These are phyloP conservation scores for Podospora pseudopauciseta DNA, from an alignment of 495 filamentous ascomycete species.

Conservation along the genomic window DNA sequence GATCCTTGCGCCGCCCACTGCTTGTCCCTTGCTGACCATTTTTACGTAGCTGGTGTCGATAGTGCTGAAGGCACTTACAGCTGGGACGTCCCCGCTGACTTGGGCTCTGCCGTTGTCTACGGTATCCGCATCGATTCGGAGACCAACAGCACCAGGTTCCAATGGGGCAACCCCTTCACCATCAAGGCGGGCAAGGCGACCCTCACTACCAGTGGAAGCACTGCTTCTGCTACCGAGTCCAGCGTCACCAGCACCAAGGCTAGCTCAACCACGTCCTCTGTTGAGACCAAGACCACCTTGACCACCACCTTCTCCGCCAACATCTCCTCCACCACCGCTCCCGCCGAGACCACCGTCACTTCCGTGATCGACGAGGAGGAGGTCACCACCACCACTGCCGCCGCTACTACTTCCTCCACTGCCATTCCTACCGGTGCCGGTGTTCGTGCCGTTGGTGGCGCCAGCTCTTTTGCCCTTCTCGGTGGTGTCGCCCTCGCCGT, in stretches of 20 bases:
- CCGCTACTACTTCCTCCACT: constrained; percentile 13
- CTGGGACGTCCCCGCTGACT: constrained; percentile 39
- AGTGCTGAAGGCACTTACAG: constrained; percentile 28
- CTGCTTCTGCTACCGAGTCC: constrained; percentile 13
- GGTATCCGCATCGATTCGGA: constrained; percentile 43
- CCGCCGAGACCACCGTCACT: constrained; percentile 16
- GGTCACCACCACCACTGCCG: constrained; percentile 13
- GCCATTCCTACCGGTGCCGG: constrained; percentile 15
- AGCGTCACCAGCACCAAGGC: constrained; percentile 17
- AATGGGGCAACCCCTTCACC: constrained; percentile 50
- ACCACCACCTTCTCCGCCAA: constrained; percentile 10
- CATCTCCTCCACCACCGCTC: constrained; percentile 12
- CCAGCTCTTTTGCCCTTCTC: constrained; percentile 37
- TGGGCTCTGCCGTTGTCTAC: constrained; percentile 40
- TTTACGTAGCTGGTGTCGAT: constrained; percentile 29
- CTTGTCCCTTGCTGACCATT: constrained; percentile 16
- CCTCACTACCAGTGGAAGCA: constrained; percentile 6
- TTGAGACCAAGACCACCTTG: constrained; percentile 11
- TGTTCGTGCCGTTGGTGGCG: constrained; percentile 31
- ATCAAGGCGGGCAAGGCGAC: constrained; percentile 32
- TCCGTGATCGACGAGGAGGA: neutral
- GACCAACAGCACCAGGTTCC: constrained; percentile 38
- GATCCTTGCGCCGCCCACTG: neutral
- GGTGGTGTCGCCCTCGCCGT: constrained; percentile 41
- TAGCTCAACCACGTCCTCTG: constrained; percentile 16